phyloP scores from a whole-genome alignment of 2,329 filamentous ascomycete species.

The Colletotrichum trifolii region DNA sequence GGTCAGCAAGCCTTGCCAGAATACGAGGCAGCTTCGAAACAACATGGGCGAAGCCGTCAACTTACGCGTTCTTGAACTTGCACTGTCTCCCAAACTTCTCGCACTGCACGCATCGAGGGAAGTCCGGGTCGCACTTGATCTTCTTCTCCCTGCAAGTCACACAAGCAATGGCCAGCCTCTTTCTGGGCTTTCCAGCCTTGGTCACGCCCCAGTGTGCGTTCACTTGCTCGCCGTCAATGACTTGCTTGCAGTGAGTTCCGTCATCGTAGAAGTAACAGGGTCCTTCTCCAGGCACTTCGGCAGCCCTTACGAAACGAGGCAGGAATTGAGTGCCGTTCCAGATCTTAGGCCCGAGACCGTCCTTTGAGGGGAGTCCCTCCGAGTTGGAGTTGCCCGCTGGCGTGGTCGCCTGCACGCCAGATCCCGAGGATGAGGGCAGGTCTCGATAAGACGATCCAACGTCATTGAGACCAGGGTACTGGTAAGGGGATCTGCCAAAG shows the following conservation, averaged over 20 bases:
- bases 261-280: conserved; percentile 89
- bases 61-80: conserved; percentile 87
- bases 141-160: conserved; percentile 96
- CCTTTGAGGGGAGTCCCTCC: conserved; percentile 63
- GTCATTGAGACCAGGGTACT: conserved; percentile 51
- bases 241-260: conserved; percentile 81
- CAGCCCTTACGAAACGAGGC: conserved; percentile 71
- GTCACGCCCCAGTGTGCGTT: conserved; percentile 95
- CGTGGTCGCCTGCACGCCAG: conserved; percentile 42
- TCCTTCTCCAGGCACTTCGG: conserved; percentile 80
- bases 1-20: conserved; percentile 31
- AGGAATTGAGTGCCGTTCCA: conserved; percentile 76
- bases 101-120: conserved; percentile 88
- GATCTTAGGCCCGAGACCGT: conserved; percentile 73
- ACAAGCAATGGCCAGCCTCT: conserved; percentile 91
- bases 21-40: not conserved
- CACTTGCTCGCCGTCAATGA: conserved; percentile 86
- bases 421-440: conserved; percentile 40
- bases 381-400: conserved; percentile 45
- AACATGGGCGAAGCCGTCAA: conserved; percentile 42
- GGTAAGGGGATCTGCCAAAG: conserved; percentile 49
- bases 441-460: conserved; percentile 42
- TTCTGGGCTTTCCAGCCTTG: conserved; percentile 92
- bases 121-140: conserved; percentile 94
- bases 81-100: conserved; percentile 90